Percentiles rank a stretch among this genome's conserved stretches.
These are phyloP conservation scores for Eimeria sp. DNA, from an alignment of 169 alveolate genomes.

Conservation along the genomic window DNA sequence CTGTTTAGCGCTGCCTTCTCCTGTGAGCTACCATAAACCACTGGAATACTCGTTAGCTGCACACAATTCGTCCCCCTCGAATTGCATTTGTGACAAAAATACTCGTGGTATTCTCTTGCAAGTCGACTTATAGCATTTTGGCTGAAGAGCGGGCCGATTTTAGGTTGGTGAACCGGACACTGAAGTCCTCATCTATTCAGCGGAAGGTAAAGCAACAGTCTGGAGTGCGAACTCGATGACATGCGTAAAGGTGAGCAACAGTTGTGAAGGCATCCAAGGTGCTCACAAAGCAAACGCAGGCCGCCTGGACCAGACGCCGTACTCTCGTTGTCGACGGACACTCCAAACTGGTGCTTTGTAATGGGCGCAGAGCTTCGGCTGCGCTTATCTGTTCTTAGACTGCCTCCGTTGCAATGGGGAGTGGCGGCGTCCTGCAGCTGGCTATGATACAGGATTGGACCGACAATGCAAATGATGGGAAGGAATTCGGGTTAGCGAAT, in stretches of 20 bases:
- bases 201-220: constrained; percentile 77
- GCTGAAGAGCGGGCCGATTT: background rate
- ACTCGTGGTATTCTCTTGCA: background rate
- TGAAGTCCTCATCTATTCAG: constrained; percentile 57
- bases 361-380: background rate
- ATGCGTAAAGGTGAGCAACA: constrained; percentile 71
- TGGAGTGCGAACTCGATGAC: constrained; percentile 79
- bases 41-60: background rate
- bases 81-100: background rate
- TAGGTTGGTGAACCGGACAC: constrained; percentile 56
- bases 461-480: background rate
- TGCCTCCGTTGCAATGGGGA: constrained; percentile 64
- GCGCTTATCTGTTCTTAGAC: constrained; percentile 78
- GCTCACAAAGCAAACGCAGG: background rate
- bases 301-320: background rate
- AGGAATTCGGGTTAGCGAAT: background rate
- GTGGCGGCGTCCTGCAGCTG: constrained; percentile 27
- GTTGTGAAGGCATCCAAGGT: background rate
- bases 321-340: background rate
- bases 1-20: constrained; percentile 48
- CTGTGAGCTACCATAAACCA: constrained; percentile 7
- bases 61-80: background rate
- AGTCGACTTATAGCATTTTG: background rate
- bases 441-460: constrained; percentile 53
- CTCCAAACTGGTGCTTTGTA: background rate